A percentile compares a stretch with the other conserved stretches of the same genome.
These are phyloP conservation scores for Neohortaea acidophila DNA, from an alignment of 495 filamentous ascomycete genomes.

Conservation along the genomic window DNA sequence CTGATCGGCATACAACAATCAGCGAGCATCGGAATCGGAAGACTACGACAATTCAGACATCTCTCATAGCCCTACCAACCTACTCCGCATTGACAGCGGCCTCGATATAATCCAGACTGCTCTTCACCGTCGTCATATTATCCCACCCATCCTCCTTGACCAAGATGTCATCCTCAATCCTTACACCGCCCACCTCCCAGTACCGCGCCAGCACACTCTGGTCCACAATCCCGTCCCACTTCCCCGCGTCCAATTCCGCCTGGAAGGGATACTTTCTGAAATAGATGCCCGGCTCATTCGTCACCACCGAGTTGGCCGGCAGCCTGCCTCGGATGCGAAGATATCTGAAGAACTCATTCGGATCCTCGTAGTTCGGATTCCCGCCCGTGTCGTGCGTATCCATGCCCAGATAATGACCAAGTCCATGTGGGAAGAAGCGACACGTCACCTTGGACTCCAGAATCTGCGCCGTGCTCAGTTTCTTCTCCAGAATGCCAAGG, in stretches of 20 bases:
- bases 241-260: slow-evolving; percentile 56
- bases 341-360: slow-evolving; percentile 72
- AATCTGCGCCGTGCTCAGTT: slow-evolving; percentile 46
- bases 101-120: slow-evolving; percentile 58
- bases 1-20: too few relatives aligned
- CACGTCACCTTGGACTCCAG: slow-evolving; percentile 58
- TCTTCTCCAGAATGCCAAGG: slow-evolving; percentile 58
- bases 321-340: slow-evolving; percentile 64
- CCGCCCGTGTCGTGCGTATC: slow-evolving; percentile 90
- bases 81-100: slow-evolving; percentile 7
- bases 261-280: slow-evolving; percentile 90
- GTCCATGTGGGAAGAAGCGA: slow-evolving; percentile 83
- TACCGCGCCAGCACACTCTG: slow-evolving; percentile 58
- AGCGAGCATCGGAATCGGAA: too few relatives aligned
- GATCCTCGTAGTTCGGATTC: slow-evolving; percentile 69
- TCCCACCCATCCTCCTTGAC: slow-evolving; percentile 62
- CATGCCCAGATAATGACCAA: slow-evolving; percentile 87
- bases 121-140: slow-evolving; percentile 66
- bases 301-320: slow-evolving; percentile 65
- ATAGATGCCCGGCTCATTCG: slow-evolving; percentile 86
- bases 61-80: too few relatives aligned
- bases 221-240: slow-evolving; percentile 59
- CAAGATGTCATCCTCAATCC: slow-evolving; percentile 62
- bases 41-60: too few relatives aligned
- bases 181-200: slow-evolving; percentile 80